These are phyloP conservation scores for Neonectria neomacrospora DNA, from an alignment of 2,329 filamentous ascomycete genomes.

Conservation along the genomic window DNA sequence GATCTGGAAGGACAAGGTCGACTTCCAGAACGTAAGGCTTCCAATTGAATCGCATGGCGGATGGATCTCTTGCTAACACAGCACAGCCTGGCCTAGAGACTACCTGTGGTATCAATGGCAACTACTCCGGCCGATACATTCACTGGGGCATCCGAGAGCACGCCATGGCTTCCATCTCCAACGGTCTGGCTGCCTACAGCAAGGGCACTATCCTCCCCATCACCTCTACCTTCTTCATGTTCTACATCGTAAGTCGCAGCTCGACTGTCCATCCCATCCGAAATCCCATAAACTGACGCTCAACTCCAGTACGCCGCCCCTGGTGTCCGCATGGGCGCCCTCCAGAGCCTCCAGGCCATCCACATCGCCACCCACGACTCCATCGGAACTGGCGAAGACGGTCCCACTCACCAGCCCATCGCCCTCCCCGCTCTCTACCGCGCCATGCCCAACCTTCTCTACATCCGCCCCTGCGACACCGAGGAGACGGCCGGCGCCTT, in stretches of 20 bases:
- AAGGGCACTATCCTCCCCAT: constrained; percentile 66
- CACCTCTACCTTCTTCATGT: constrained; percentile 72
- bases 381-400: constrained; percentile 69
- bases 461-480: constrained; percentile 68
- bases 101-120: constrained; percentile 63
- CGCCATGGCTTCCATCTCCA: constrained; percentile 68
- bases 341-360: constrained; percentile 65
- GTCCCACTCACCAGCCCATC: constrained; percentile 71
- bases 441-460: constrained; percentile 70
- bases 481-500: constrained; percentile 69
- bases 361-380: constrained; percentile 71
- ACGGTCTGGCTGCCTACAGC: constrained; percentile 68
- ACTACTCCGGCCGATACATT: constrained; percentile 66
- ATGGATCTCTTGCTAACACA: constrained; percentile 2
- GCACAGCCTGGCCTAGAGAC: constrained; percentile 51
- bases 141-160: constrained; percentile 71
- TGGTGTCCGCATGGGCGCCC: constrained; percentile 69
- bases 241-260: constrained; percentile 55
- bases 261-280: not conserved
- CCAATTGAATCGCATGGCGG: not conserved
- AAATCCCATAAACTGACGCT: constrained; percentile 3
- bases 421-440: constrained; percentile 67
- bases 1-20: constrained; percentile 63
- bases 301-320: constrained; percentile 60
- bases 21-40: constrained; percentile 57